A percentile compares a stretch with the other conserved stretches of the same genome.
These are phyloP conservation scores for Boletus chippewaensis DNA, from an alignment of 1,284 basidiomycete species.

Conservation along the genomic window DNA sequence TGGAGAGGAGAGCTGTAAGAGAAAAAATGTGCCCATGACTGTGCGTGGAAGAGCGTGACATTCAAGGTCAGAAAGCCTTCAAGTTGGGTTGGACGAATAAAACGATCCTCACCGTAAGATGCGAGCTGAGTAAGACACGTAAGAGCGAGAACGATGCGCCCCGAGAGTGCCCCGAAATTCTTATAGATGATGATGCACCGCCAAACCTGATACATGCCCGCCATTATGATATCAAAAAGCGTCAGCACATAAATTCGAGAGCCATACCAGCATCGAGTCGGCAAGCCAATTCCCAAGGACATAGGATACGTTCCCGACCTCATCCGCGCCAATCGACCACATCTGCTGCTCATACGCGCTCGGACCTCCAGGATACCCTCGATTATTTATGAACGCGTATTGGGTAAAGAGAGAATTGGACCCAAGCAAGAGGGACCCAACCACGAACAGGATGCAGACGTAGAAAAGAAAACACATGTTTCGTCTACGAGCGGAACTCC, in stretches of 20 bases:
- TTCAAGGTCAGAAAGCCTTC: not conserved
- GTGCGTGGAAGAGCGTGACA: not conserved
- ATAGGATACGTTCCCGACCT: constrained; percentile 23
- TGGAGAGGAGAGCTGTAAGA: constrained; percentile 26
- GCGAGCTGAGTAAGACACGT: constrained; percentile 24
- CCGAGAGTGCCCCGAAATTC: constrained; percentile 14
- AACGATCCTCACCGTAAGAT: constrained; percentile 21
- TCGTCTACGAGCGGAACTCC: constrained; percentile 5
- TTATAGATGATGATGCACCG: constrained; percentile 28
- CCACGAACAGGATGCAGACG: constrained; percentile 22
- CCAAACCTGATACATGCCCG: constrained; percentile 26
- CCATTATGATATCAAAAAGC: not conserved
- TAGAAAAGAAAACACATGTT: constrained; percentile 26
- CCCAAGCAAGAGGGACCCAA: constrained; percentile 28
- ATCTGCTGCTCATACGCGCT: constrained; percentile 19
- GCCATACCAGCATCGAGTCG: constrained; percentile 28
- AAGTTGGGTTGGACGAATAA: not conserved
- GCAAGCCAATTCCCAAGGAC: constrained; percentile 29
- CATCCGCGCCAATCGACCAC: constrained; percentile 23
- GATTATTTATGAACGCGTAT: constrained; percentile 30
- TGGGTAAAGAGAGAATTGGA: constrained; percentile 29
- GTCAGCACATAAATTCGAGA: not conserved
- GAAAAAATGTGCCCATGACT: constrained; percentile 26
- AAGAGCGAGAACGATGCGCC: constrained; percentile 13
- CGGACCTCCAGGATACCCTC: constrained; percentile 31